phyloP scores from a whole-genome alignment of 768 basidiomycete genomes.

The Polyporus arcularius region DNA sequence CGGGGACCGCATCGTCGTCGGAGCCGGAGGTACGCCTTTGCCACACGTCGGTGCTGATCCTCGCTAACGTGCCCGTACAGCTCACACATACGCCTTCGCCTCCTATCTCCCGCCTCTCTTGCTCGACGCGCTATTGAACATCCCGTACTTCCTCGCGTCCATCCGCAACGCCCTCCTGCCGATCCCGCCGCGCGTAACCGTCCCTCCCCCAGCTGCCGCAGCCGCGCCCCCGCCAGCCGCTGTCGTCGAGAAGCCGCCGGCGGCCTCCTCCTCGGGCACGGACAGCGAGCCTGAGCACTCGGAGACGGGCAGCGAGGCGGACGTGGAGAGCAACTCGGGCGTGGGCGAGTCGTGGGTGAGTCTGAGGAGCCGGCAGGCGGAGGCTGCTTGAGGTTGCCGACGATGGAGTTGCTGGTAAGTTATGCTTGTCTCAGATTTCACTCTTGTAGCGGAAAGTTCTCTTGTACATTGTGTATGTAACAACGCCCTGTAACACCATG shows the following conservation, averaged over 20 bases:
- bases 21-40: slow-evolving; percentile 71
- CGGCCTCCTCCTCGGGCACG: slow-evolving; percentile 11
- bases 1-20: slow-evolving; percentile 71
- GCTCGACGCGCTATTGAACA: slow-evolving; percentile 63
- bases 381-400: not conserved
- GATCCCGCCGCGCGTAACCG: slow-evolving; percentile 44
- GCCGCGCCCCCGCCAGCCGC: slow-evolving; percentile 25
- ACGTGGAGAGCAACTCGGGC: slow-evolving; percentile 63
- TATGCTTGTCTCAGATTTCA: not conserved
- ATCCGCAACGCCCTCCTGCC: slow-evolving; percentile 63
- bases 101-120: slow-evolving; percentile 67
- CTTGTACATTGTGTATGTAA: not conserved
- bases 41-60: not conserved
- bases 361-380: slow-evolving; percentile 34
- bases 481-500: not conserved
- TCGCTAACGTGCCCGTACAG: slow-evolving; percentile 37
- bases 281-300: slow-evolving; percentile 26
- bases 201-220: slow-evolving; percentile 11
- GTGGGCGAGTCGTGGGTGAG: slow-evolving; percentile 74
- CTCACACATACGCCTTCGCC: slow-evolving; percentile 67
- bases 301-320: slow-evolving; percentile 64
- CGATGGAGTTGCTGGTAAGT: not conserved
- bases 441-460: not conserved
- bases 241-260: slow-evolving; percentile 10
- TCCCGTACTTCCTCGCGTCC: slow-evolving; percentile 66